A percentile compares a stretch with the other conserved stretches of the same genome.
Evolutionary conservation across 345 rosid genomes (phyloP).

Genomic region (Pistacia vera): DNA sequence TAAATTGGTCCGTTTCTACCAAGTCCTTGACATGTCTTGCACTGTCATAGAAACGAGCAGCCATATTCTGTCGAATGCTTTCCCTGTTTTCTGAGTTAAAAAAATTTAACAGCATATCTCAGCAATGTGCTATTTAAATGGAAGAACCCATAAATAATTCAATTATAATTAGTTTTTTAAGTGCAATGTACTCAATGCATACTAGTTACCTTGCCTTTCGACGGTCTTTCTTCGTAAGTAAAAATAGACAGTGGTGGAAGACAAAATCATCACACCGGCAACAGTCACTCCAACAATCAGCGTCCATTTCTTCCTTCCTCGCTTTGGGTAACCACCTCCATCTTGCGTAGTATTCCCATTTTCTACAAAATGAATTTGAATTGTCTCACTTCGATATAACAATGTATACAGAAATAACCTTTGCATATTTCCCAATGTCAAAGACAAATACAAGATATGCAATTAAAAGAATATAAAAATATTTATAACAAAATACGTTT

Average conservation of each 20-base stretch:
- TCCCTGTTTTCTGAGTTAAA: slow-evolving; percentile 24
- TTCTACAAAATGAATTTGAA: background rate
- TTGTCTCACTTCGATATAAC: background rate
- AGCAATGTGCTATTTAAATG: background rate
- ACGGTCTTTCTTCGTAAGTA: slow-evolving; percentile 12
- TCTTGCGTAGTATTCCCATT: background rate
- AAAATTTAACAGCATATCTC: background rate
- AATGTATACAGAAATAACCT: background rate
- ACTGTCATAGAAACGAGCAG: slow-evolving; percentile 26
- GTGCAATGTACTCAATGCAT: background rate
- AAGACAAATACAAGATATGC: background rate
- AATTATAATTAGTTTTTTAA: background rate
- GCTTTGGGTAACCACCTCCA: background rate
- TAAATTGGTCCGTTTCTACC: slow-evolving; percentile 26
- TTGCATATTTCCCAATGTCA: no score
- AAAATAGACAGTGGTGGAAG: slow-evolving; percentile 4
- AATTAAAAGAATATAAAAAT: background rate
- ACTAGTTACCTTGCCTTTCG: slow-evolving; percentile 21
- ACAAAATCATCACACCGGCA: slow-evolving; percentile 9
- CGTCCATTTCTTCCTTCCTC: background rate
- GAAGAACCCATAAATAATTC: background rate
- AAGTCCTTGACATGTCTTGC: slow-evolving; percentile 34
- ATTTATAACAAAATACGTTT: background rate
- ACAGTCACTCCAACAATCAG: slow-evolving; percentile 18
- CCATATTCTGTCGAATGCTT: slow-evolving; percentile 8